A percentile compares a stretch with the other conserved stretches of the same genome.
Conservation (phyloP, 495 filamentous ascomycete genomes). For the Hypoxylon lienhwacheense region DNA sequence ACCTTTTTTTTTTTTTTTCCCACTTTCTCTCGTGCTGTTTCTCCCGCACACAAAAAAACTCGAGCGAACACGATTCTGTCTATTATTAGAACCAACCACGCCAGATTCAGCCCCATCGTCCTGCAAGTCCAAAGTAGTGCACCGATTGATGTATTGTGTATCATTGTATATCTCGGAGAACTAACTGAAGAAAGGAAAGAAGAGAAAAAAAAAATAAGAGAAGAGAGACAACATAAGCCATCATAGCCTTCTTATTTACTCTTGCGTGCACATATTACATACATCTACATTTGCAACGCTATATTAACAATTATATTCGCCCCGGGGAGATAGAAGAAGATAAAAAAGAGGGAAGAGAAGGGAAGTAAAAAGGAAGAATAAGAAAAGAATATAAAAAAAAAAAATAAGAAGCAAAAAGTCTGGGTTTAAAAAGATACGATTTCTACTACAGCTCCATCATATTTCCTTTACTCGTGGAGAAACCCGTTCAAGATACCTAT, state of each 20-base stretch:
- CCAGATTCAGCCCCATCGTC: constrained; percentile 49
- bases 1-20: constrained; percentile 20
- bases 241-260: constrained; percentile 27
- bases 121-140: constrained; percentile 41
- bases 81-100: constrained; percentile 53
- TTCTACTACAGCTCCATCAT: not conserved
- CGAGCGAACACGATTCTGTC: constrained; percentile 45
- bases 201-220: constrained; percentile 3
- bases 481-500: constrained; percentile 16
- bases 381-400: no score
- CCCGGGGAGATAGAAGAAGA: no score
- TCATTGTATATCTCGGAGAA: constrained; percentile 30
- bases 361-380: no score
- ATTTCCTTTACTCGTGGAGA: constrained; percentile 17
- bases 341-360: no score
- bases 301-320: no score
- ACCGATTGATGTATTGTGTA: constrained; percentile 39
- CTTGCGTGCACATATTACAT: constrained; percentile 2
- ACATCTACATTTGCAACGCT: no score
- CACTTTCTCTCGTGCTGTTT: constrained; percentile 34
- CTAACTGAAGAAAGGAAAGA: constrained; percentile 13
- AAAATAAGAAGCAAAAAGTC: no score
- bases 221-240: constrained; percentile 21
- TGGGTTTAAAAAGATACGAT: no score
- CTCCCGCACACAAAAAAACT: constrained; percentile 36